These are phyloP conservation scores for Exophiala oligosperma DNA, from an alignment of 2,329 filamentous ascomycete genomes.

Conservation along the genomic window DNA sequence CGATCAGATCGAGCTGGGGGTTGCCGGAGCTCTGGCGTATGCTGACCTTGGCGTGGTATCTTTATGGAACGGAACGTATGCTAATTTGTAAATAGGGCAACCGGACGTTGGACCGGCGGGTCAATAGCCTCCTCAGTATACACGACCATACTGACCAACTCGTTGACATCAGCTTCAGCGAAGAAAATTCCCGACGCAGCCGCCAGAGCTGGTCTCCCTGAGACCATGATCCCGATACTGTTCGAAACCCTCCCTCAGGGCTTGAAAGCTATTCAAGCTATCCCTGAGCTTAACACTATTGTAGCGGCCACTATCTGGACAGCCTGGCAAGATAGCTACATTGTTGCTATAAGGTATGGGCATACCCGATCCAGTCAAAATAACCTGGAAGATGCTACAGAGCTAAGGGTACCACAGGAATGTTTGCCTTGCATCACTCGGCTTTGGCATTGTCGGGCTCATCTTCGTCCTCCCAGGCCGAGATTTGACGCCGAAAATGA, in stretches of 20 bases:
- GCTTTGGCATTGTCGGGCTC: not conserved
- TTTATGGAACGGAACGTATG: too few species aligned
- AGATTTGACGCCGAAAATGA: conserved; percentile 35
- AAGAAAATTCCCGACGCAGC: not conserved
- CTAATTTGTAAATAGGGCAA: conserved; percentile 29
- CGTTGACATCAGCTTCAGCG: not conserved
- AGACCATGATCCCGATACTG: not conserved
- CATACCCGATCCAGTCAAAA: too few species aligned
- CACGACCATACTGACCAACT: conserved; percentile 39
- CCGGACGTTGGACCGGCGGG: conserved; percentile 46
- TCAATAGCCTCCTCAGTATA: conserved; percentile 44
- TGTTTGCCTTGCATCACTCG: not conserved
- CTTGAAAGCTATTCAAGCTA: too few species aligned
- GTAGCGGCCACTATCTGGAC: too few species aligned
- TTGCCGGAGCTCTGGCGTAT: conserved; percentile 42
- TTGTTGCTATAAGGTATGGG: too few species aligned
- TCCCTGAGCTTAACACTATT: too few species aligned
- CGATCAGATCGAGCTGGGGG: conserved; percentile 49
- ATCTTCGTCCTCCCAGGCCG: not conserved
- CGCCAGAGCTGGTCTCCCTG: not conserved
- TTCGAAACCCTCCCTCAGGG: not conserved
- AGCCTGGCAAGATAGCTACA: too few species aligned
- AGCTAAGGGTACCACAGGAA: not conserved
- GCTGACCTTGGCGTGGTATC: too few species aligned
- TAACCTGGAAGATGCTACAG: not conserved